Evolutionary conservation across 345 rosid species (phyloP).

Genomic region (Heritiera littoralis): DNA sequence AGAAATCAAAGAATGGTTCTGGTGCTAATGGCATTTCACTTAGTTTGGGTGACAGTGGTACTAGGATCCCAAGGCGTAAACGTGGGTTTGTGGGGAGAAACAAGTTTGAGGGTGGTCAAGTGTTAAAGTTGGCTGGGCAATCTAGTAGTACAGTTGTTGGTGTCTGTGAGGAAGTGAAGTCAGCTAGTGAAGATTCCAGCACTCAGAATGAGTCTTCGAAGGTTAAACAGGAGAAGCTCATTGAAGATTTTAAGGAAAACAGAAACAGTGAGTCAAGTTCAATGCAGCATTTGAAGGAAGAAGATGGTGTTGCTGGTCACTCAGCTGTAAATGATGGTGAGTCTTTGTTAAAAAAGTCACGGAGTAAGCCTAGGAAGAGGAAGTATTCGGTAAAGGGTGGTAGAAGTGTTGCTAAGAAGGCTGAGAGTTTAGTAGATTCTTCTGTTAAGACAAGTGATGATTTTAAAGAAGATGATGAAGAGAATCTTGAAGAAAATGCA

Average conservation of each 20-base stretch:
- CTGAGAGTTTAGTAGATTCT: constrained; percentile 36
- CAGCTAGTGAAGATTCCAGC: constrained; percentile 37
- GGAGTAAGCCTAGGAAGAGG: constrained; percentile 56
- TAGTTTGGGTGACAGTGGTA: constrained; percentile 49
- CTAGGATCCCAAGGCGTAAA: constrained; percentile 75
- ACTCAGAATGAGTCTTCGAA: constrained; percentile 35
- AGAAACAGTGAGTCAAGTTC: constrained; percentile 30
- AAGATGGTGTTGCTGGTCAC: constrained; percentile 37
- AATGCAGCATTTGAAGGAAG: constrained; percentile 41
- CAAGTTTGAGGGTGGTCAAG: constrained; percentile 51
- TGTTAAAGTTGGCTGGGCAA: constrained; percentile 40
- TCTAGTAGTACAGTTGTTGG: constrained; percentile 40
- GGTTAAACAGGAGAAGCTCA: constrained; percentile 38
- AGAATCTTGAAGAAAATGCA: constrained; percentile 96
- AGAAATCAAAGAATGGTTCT: constrained; percentile 35
- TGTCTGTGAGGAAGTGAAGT: constrained; percentile 40
- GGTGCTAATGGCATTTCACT: constrained; percentile 47
- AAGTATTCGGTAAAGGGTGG: constrained; percentile 29
- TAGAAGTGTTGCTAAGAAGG: constrained; percentile 36
- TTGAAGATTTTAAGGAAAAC: constrained; percentile 43
- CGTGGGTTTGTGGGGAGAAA: constrained; percentile 77
- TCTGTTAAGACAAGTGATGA: constrained; percentile 38
- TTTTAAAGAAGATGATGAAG: constrained; percentile 76
- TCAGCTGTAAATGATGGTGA: constrained; percentile 38
- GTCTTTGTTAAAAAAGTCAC: constrained; percentile 34